Evolutionary conservation across 192 early-diverging fungal species (phyloP).

Genomic region (Rhizophagus prolifer): DNA sequence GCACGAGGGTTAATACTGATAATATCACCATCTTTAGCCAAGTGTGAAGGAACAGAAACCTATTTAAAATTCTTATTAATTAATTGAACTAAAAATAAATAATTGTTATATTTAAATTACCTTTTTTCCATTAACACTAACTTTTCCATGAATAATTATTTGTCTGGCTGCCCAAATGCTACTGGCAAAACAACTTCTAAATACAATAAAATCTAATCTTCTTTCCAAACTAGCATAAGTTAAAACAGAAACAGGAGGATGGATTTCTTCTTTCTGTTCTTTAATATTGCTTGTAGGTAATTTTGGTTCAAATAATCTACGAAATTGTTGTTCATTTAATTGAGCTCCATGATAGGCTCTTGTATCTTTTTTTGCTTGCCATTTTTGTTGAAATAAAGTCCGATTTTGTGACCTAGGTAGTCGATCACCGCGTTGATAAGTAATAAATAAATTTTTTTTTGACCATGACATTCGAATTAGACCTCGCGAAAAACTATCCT

Average conservation of each 20-base stretch:
- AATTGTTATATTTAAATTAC: conserved; percentile 41
- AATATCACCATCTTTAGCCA: conserved; percentile 83
- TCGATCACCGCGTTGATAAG: conserved; percentile 57
- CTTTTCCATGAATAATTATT: conserved; percentile 81
- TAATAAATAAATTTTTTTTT: conserved; percentile 87
- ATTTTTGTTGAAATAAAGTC: conserved; percentile 91
- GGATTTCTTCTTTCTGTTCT: conserved; percentile 35
- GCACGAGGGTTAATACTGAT: conserved; percentile 76
- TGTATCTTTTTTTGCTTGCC: conserved; percentile 89
- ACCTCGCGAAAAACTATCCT: conserved; percentile 9
- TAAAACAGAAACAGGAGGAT: conserved; percentile 71
- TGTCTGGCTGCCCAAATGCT: conserved; percentile 84
- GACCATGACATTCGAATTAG: conserved; percentile 95
- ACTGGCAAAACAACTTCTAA: conserved; percentile 87
- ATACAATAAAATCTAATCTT: conserved; percentile 90
- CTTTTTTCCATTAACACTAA: conserved; percentile 88
- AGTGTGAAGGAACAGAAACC: conserved; percentile 75
- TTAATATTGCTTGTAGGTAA: conserved; percentile 69
- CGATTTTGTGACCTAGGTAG: conserved; percentile 53
- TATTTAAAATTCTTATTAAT: conserved; percentile 30
- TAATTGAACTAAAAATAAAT: background rate
- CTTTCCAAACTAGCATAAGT: conserved; percentile 89
- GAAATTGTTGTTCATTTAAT: conserved; percentile 84
- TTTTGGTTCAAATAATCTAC: conserved; percentile 66
- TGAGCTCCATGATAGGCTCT: conserved; percentile 92